These are phyloP conservation scores for Cyberlindnera amylophila DNA, from an alignment of 805 yeast species.

Conservation along the genomic window DNA sequence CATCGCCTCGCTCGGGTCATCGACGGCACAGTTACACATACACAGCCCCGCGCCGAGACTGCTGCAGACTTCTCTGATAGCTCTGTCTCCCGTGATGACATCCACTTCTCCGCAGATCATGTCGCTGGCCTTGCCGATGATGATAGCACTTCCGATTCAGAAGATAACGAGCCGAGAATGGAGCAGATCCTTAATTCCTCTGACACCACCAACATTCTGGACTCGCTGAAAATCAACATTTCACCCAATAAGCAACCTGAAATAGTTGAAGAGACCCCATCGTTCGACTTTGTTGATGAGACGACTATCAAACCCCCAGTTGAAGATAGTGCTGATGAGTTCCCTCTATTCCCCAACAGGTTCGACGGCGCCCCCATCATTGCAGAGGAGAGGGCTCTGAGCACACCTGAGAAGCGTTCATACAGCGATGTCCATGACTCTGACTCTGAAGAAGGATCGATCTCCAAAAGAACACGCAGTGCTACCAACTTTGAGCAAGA, in stretches of 20 bases:
- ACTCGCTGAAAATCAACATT: conserved; percentile 12
- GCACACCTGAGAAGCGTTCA: conserved; percentile 14
- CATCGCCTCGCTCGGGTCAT: conserved; percentile 8
- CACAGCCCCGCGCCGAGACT: background rate
- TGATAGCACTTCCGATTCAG: conserved; percentile 9
- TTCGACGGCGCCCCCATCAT: conserved; percentile 1
- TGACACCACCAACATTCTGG: conserved; percentile 14
- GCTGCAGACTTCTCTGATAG: background rate
- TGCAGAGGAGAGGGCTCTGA: conserved; percentile 14
- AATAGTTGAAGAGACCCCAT: too few relatives aligned
- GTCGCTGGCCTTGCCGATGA: conserved; percentile 2
- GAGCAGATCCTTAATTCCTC: conserved; percentile 17
- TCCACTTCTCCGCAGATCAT: conserved; percentile 1
- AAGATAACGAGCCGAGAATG: conserved; percentile 10
- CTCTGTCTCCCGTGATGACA: background rate
- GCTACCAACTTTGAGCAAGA: background rate
- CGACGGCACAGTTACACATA: conserved; percentile 1
- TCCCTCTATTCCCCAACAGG: conserved; percentile 16
- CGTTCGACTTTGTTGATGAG: background rate
- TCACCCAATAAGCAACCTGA: conserved; percentile 6
- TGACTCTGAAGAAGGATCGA: conserved; percentile 10
- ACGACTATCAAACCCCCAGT: too few relatives aligned
- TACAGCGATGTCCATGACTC: conserved; percentile 1
- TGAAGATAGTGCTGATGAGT: conserved; percentile 8
- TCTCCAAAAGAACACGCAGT: conserved; percentile 15